These are phyloP conservation scores for Trichoderma sp. DNA, from an alignment of 2,329 filamentous ascomycete species.

Conservation along the genomic window DNA sequence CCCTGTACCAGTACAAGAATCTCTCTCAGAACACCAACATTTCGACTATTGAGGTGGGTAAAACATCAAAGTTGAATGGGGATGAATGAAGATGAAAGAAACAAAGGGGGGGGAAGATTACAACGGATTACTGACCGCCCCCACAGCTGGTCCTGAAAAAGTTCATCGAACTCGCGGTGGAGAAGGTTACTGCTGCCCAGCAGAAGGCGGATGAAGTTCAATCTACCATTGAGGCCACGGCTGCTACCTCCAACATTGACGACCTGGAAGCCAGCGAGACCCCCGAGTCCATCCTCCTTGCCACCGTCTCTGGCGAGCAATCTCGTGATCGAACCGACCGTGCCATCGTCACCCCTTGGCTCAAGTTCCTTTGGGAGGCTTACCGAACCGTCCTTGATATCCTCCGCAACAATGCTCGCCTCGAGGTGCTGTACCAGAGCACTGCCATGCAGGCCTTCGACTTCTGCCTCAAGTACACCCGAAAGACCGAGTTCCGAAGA, in stretches of 20 bases:
- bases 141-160: conserved; percentile 84
- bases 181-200: conserved; percentile 95
- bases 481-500: conserved; percentile 98
- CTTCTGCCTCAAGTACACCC: conserved; percentile 96
- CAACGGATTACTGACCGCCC: conserved; percentile 26
- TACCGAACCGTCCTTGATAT: conserved; percentile 98
- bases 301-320: conserved; percentile 97
- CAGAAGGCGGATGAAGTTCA: conserved; percentile 95
- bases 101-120: neutral
- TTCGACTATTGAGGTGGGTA: conserved; percentile 84
- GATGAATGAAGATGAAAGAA: neutral
- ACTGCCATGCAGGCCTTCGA: conserved; percentile 98
- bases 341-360: conserved; percentile 97
- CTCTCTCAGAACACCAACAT: conserved; percentile 99
- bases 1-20: conserved; percentile 99
- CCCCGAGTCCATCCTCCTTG: conserved; percentile 94
- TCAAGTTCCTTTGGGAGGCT: conserved; percentile 99
- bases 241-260: conserved; percentile 71
- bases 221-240: conserved; percentile 75
- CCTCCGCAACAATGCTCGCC: conserved; percentile 95
- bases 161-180: conserved; percentile 95
- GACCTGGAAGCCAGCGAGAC: conserved; percentile 97
- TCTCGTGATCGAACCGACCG: conserved; percentile 96
- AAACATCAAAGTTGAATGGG: neutral
- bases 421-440: conserved; percentile 97